Conservation (phyloP, 1,139 yeast species). For the Zygosaccharomyces sapae region DNA sequence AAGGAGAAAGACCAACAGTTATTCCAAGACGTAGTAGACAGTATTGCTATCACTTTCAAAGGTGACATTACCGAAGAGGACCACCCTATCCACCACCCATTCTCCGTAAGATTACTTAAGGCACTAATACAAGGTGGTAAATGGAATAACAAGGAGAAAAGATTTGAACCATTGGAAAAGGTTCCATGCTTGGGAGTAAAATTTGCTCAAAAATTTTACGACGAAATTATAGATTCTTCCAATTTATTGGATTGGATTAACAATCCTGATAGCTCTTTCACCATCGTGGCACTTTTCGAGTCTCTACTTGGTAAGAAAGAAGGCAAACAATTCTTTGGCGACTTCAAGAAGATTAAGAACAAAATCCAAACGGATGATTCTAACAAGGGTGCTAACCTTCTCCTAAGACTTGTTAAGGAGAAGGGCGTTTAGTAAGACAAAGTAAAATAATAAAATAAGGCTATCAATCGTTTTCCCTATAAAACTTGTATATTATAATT, state of each 20-base stretch:
- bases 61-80: constrained; percentile 68
- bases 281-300: constrained; percentile 66
- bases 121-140: constrained; percentile 80
- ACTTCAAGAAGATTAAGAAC: constrained; percentile 51
- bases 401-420: constrained; percentile 41
- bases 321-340: constrained; percentile 45
- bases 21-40: constrained; percentile 51
- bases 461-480: neutral
- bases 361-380: constrained; percentile 45
- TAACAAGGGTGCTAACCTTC: constrained; percentile 78
- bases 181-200: constrained; percentile 58
- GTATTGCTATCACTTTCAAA: constrained; percentile 54
- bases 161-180: constrained; percentile 42
- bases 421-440: neutral
- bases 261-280: constrained; percentile 73
- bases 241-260: constrained; percentile 78
- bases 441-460: neutral
- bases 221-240: constrained; percentile 45
- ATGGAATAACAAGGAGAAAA: constrained; percentile 60
- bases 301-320: constrained; percentile 42
- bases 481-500: constrained; percentile 4
- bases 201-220: constrained; percentile 56
- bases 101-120: constrained; percentile 72
- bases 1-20: constrained; percentile 41
- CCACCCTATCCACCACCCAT: constrained; percentile 68